Evolutionary conservation across 257 asterid species (phyloP), one percentile per base, ranked within the genome.

Genomic region (Solanum appendiculatum): DNA sequence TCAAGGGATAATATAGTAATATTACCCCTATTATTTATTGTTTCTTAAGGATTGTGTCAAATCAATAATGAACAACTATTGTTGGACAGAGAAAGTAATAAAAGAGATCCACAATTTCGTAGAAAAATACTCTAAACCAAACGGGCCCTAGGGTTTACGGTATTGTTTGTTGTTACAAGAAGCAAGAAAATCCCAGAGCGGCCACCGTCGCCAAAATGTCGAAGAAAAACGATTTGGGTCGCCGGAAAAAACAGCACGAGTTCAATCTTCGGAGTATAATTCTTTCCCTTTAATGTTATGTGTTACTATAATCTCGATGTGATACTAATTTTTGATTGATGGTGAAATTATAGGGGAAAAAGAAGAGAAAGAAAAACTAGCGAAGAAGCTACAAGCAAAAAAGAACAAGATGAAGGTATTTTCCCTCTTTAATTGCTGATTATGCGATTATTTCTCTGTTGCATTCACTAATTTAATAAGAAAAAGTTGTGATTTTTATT

Each of bases 351-450:
- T 89, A 95, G 99, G 90, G 85, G 98, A 95, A 63, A 94, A 94
- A 82, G 94, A 89, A 87, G 96, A 90, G 90, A 92, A 87, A 88
- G 98, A 94, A 37, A 92, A 91, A 91, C 91, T 73, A 92, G 92
- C 89, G 33, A 95, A 92, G 95, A 97, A 94, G 68, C 95, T 97
- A 83, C 92, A 94, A 5, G 95, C 98, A 60, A 94, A 94, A 92
- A 95, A 95, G 78, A 94, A 95, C 89, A 94, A 93, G 96, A 97
- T 97, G 99, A 97, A 97, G 89, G 99, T 95, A 69, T 69, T 44
- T 14, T 54, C 42, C 25, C 27, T 31, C 44, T 42, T 86, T 74
- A 31, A 39, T 77, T 39, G 39, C 31, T 48, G n/a, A 40, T 27
- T 44, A 78, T 27, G 27, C 23, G 16, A 27, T 46, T 29, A 27